A percentile compares a stretch with the other conserved stretches of the same genome.
Evolutionary conservation across 768 basidiomycete genomes (phyloP).

Genomic region (Phlebiopsis gigantea): DNA sequence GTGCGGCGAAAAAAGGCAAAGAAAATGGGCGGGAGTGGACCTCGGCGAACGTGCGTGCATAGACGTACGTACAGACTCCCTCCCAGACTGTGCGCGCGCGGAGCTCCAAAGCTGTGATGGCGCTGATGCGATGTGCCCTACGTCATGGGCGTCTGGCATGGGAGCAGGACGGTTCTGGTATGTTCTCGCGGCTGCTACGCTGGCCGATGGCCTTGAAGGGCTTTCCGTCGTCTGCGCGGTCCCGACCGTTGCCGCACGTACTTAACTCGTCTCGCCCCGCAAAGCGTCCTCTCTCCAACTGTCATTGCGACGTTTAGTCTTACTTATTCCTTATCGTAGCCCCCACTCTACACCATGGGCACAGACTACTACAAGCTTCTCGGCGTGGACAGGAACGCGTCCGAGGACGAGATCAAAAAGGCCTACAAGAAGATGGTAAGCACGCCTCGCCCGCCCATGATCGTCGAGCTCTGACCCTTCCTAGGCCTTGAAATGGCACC

Average conservation of each 20-base stretch:
- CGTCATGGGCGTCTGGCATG: background rate
- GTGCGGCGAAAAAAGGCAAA: slow-evolving; percentile 1
- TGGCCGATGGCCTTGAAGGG: background rate
- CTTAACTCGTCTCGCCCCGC: slow-evolving; percentile 10
- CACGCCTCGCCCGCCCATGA: background rate
- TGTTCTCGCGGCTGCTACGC: slow-evolving; percentile 24
- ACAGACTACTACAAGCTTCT: slow-evolving; percentile 86
- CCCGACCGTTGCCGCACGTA: slow-evolving; percentile 1
- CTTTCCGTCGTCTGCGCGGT: slow-evolving; percentile 1
- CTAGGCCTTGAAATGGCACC: slow-evolving; percentile 91
- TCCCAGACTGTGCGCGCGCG: background rate
- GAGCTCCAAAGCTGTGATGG: background rate
- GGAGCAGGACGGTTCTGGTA: slow-evolving; percentile 27
- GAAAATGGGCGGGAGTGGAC: background rate
- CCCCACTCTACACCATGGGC: slow-evolving; percentile 47
- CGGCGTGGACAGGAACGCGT: slow-evolving; percentile 66
- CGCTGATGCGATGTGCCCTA: background rate
- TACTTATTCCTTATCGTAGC: slow-evolving; percentile 3
- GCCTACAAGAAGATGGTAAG: slow-evolving; percentile 92
- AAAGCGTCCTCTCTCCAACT: background rate
- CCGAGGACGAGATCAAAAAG: slow-evolving; percentile 85
- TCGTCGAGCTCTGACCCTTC: background rate
- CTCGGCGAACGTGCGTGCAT: background rate
- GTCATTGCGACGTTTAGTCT: background rate
- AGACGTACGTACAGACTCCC: background rate